Evolutionary conservation across 2,329 filamentous ascomycete species (phyloP), one percentile per base, ranked within the genome.

Genomic region (Fusarium cyanostomum): DNA sequence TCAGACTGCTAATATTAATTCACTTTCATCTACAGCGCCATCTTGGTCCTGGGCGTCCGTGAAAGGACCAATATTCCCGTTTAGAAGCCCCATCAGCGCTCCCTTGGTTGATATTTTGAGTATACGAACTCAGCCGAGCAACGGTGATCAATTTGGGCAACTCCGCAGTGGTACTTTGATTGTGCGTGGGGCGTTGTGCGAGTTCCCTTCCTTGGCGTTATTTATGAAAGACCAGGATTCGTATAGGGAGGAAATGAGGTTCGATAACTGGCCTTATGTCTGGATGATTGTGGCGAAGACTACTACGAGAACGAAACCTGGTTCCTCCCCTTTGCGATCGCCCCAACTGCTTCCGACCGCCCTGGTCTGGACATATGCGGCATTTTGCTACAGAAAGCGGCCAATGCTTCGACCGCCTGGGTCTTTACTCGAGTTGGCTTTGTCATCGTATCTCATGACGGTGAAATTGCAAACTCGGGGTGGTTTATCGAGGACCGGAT

Each of bases 21-120:
- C n/a, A n/a, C n/a, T n/a, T n/a, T n/a, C n/a, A n/a, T 24, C 8
- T n/a, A 6, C 7, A 45, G 42, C 42, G 1, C 42, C 42, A 9
- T 45, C 42, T 13, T 45, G 42, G 42, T 15, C 42, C 7, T 45
- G 42, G 42, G 18, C 42, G 9, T 45, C 42, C 8, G 42, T 45
- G 2, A 11, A 45, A 7, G 42, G 42, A 4, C 28, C 13, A 8
- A 2, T 33, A 6, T 11, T 21, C 2, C 8, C 28, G 3, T 44
- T 44, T 3, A 13, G 7, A 5, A 16, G n/a, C 5, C 10, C 8
- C 10, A 15, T 44, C 12, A 30, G 16, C 18, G 28, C 7, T 5
- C 12, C 42, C 5, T 33, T 45, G 15, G 28, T 34, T 24, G 42
- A 34, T 15, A 5, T 45, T 12, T 11, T 45, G 2, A 15, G 2